Base-by-base conservation (phyloP, 2,329 filamentous ascomycete species). In the Colletotrichum acutatum region DNA sequence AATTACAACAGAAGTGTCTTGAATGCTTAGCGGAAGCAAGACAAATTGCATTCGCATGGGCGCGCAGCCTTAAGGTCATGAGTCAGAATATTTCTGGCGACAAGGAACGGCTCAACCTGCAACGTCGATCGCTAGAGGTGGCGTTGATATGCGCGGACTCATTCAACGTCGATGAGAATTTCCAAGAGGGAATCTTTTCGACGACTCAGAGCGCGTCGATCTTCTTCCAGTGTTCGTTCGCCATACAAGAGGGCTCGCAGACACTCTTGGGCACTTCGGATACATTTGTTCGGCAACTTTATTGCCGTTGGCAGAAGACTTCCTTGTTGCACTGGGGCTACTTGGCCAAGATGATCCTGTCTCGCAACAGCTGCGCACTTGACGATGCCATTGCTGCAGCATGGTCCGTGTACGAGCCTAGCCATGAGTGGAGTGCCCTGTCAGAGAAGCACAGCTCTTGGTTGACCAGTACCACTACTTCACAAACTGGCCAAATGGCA, bases 141-240 rank as follows among this genome's bases (percentile, higher is more conserved):
- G 82, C 84, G 0, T 72, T 87, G 46, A 80, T 85, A 2, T 86
- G 86, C 67, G 76, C 79, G 3, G 76, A 77, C n/a, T 85, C 86
- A 0, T 89, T 86, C 64, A 81, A 88, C 67, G 75, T 85, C 1
- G 85, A 87, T 19, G 59, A 28, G 7, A 5, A n/a, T 75, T 0
- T 8, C 72, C 0, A 74, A 80, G 26, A 69, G 86, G 1, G 30
- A 74, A 0, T 16, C 6, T 0, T 66, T 84, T 1, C 74, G 88
- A 0, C 49, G 2, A 34, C 62, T 0, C 71, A 69, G 0, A 22
- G n/a, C 5, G 26, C 12, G 74, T 79, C 82, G 0, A 75, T 80
- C 9, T 79, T 84, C 22, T 75, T 84, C 0, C 79, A 84, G 70
- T 83, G 82, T 61, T 79, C 77, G 11, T 83, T 85, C 22, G 75